Base-by-base conservation (phyloP, 805 yeast genomes). In the Wickerhamomyces hampshirensis region DNA sequence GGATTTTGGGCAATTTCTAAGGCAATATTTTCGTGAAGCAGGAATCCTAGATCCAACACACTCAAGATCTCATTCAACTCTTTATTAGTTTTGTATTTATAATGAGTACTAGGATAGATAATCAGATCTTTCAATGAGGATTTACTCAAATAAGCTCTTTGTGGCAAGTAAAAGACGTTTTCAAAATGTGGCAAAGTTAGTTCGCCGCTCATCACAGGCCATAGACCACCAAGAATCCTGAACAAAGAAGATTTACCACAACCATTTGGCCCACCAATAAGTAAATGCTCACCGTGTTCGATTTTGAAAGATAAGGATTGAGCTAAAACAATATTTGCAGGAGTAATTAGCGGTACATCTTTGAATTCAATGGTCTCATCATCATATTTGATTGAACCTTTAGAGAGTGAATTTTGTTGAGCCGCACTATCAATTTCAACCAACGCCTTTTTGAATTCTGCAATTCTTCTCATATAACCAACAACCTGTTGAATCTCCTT, bases 201-300 rank as follows among this genome's bases (percentile, higher is more conserved):
- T 17, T 63, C 59, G 23, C 74, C 75, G 23, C 65, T 62, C 30
- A 71, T 66, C 15, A 88, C 80, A 3, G 93, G 95, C 98, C 98
- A 89, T 47, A 89, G 68, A 0, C 96, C 96, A 37, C 97, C 96
- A 31, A 89, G 70, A 51, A 89, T 75, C 55, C 98, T 74, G 59
- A 89, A 89, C 39, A 89, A 65, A 0, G 97, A 89, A 0, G 96
- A 88, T 62, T 89, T 89, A 18, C 98, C 98, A 44, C 95, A 84
- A 1, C 98, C 98, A 55, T 89, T 89, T 11, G 97, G 97, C 0
- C 98, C 98, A 8, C 91, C 88, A 55, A 89, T 88, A 35, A 89
- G 68, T 34, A 89, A 66, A 59, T 89, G 93, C 34, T 88, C 80
- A 24, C 96, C 96, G 23, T 76, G 82, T 43, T 80, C 74, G 36